Evolutionary conservation across 2,329 filamentous ascomycete genomes (phyloP).

Genomic region (Arthroderma sp.): DNA sequence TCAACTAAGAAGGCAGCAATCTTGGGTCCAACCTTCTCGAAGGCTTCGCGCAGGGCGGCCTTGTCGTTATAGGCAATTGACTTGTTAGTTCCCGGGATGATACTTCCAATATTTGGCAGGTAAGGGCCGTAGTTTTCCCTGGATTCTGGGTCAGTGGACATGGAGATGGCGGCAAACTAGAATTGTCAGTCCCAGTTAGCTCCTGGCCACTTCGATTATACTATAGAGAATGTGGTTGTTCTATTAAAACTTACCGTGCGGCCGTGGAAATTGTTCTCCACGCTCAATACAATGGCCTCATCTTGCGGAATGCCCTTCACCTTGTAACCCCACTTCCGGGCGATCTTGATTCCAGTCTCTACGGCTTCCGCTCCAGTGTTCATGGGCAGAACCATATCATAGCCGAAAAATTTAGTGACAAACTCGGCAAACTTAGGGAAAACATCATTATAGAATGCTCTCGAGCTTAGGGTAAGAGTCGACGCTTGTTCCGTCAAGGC

Average conservation of each 20-base stretch:
- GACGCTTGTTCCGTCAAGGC: constrained; percentile 79
- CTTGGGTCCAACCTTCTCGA: constrained; percentile 69
- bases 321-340: constrained; percentile 96
- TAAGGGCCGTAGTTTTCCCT: constrained; percentile 96
- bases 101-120: constrained; percentile 72
- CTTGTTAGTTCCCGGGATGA: constrained; percentile 61
- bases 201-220: no score
- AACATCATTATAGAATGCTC: constrained; percentile 96
- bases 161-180: constrained; percentile 84
- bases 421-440: constrained; percentile 93
- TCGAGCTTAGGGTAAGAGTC: constrained; percentile 78
- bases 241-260: constrained; percentile 55
- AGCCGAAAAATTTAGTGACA: constrained; percentile 76
- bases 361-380: constrained; percentile 95
- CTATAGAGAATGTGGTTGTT: background rate
- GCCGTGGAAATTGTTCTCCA: constrained; percentile 89
- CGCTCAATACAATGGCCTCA: constrained; percentile 73
- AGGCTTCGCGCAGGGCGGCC: constrained; percentile 60
- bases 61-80: constrained; percentile 78
- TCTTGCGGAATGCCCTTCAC: constrained; percentile 76
- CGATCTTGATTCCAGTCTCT: constrained; percentile 91
- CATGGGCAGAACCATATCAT: constrained; percentile 97
- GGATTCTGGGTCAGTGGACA: constrained; percentile 91
- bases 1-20: constrained; percentile 90
- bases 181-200: background rate